Base-by-base conservation (phyloP, 2,329 filamentous ascomycete species). In the Chaetomiaceae sp. region DNA sequence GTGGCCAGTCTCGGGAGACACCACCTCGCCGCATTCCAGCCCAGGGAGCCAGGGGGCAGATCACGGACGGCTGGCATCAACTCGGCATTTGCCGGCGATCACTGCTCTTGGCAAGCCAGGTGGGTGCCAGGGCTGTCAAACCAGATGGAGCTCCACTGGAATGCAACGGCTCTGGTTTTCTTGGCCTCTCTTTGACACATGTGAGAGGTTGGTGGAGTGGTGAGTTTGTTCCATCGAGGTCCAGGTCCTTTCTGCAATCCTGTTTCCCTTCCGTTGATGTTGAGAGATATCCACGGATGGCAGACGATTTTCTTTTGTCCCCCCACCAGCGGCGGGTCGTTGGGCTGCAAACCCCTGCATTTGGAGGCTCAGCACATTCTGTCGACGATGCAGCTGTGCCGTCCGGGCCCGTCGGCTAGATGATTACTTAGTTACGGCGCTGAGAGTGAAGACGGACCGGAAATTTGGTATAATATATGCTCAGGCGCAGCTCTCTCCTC, bases 41-140 rank as follows among this genome's bases (percentile, higher is more conserved):
- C n/a, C n/a, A n/a, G n/a, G n/a, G n/a, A n/a, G n/a, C n/a, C n/a
- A n/a, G n/a, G n/a, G 34, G 19, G 35, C 27, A 24, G 35, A 42
- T 38, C 45, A 18, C 20, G 19, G 26, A 17, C 27, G 34, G 18
- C 38, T 27, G 44, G 19, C n/a, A n/a, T n/a, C n/a, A 42, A 26
- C 35, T 38, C 39, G 39, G 39, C 15, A 47, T 47, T 34, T 34
- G 34, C 45, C 35, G 44, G 17, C 32, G 33, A 47, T 42, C 19
- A 26, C 11, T n/a, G n/a, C n/a, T n/a, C 24, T 4, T 29, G 37
- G 22, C 12, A 18, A 30, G 33, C 12, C 38, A n/a, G n/a, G n/a
- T n/a, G n/a, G n/a, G n/a, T n/a, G n/a, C n/a, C n/a, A n/a, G 14
- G 9, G 35, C 32, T 36, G 18, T 38, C 38, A 19, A 11, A 12